Base-by-base conservation (phyloP, 2,329 filamentous ascomycete genomes). In the Acephala macrosclerotiorum region DNA sequence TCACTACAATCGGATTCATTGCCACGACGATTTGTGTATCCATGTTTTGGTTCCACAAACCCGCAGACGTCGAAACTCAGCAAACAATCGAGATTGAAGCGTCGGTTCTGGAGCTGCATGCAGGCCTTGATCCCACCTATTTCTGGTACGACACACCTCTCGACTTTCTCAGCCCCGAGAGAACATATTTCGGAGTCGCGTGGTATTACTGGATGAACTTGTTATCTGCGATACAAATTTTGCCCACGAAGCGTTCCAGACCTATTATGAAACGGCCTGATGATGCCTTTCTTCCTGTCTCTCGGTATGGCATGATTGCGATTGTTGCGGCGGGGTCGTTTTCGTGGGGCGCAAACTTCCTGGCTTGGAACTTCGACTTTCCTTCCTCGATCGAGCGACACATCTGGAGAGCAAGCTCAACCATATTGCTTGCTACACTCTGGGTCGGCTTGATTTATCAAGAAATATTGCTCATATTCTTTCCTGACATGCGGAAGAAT, bases 331-430 rank as follows among this genome's bases (percentile, higher is more conserved):
- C 38, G 3, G 38, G 38, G 12, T n/a, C 18, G 4, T 42, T 42
- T n/a, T 42, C 38, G 18, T 42, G 38, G 38, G 38, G 38, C 14
- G 38, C 12, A 42, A 42, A 16, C 18, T n/a, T 49, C 25, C 5
- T 25, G 20, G 45, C 20, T 25, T 49, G 45, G 20, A 7, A 25
- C 9, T 49, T 49, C 45, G 45, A 49, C 20, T 49, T 49, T 7
- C 45, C 45, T 14, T 29, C 51, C 51, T 5, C 26, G 4, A 14
- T 56, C 11, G 51, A 56, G 20, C 14, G 26, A 35, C 25, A 20
- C 2, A 56, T 56, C 14, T 56, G 51, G 51, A 56, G 51, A 20
- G 51, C 51, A 14, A 33, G 51, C 35, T 56, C 51, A 33, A 56
- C 7, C 3, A 6, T 14, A 33, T 33, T 33, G 9, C 29, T 33